Evolutionary conservation across 495 filamentous ascomycete species (phyloP).

Genomic region (Penicillium atrosanguineum): DNA sequence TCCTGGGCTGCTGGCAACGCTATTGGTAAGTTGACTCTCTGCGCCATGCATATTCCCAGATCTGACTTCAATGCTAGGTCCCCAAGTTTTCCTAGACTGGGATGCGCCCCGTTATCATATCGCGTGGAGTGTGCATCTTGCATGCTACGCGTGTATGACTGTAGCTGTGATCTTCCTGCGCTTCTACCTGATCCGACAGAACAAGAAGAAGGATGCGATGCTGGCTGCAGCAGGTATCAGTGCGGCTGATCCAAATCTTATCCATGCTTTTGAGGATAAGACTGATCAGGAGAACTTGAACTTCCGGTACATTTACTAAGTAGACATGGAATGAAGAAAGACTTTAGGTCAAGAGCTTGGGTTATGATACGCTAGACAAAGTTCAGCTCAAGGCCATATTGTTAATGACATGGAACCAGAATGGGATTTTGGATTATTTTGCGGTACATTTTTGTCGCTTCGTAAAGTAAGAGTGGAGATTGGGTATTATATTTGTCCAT

Average conservation of each 20-base stretch:
- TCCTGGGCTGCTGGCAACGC: constrained; percentile 45
- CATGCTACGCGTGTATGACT: constrained; percentile 40
- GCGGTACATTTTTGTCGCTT: not conserved
- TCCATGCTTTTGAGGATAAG: constrained; percentile 47
- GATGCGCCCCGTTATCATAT: constrained; percentile 41
- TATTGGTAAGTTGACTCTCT: constrained; percentile 25
- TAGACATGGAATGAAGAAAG: no score
- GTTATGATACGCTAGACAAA: no score
- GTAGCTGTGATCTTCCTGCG: constrained; percentile 35
- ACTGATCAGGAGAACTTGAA: constrained; percentile 48
- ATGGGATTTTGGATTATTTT: no score
- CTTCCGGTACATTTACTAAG: constrained; percentile 49
- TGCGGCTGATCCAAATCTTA: constrained; percentile 29
- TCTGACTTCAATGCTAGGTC: constrained; percentile 25
- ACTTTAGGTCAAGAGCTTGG: no score
- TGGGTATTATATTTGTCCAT: not conserved
- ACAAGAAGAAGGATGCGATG: constrained; percentile 39
- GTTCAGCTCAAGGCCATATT: no score
- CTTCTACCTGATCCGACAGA: constrained; percentile 35
- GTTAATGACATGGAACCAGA: no score
- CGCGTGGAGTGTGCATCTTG: constrained; percentile 43
- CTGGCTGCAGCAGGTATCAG: constrained; percentile 26
- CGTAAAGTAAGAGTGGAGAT: not conserved
- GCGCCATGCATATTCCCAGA: not conserved
- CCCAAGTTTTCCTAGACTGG: constrained; percentile 43